Evolutionary conservation across 345 rosid species (phyloP).

Genomic region (Triadica sebifera): DNA sequence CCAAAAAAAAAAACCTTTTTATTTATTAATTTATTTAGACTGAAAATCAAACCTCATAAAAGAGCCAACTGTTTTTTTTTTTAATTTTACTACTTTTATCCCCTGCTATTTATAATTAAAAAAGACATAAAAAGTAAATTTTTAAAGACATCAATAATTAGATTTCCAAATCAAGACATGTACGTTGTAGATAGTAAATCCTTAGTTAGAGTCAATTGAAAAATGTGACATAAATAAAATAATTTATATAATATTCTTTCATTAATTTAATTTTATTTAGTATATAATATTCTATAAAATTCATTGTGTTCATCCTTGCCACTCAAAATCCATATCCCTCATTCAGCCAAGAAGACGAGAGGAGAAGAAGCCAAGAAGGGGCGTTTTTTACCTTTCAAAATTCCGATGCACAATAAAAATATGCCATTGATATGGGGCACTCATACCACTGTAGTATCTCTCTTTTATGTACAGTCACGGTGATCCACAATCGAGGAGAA

Average conservation of each 20-base stretch:
- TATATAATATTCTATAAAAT: no score
- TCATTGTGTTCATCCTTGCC: no score
- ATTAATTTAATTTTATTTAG: no score
- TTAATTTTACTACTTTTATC: background rate
- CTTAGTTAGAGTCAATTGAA: background rate
- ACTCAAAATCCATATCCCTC: no score
- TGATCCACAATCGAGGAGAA: background rate
- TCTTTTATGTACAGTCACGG: background rate
- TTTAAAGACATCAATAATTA: constrained; percentile 4
- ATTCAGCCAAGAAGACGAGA: background rate
- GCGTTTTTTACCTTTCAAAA: constrained; percentile 6
- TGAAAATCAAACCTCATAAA: no score
- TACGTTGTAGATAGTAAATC: no score
- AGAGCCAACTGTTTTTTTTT: no score
- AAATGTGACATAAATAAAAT: background rate
- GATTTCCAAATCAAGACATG: constrained; percentile 6
- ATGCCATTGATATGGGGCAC: background rate
- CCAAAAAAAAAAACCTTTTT: no score
- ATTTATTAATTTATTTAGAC: no score
- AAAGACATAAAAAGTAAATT: background rate
- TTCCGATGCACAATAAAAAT: background rate
- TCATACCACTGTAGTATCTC: background rate
- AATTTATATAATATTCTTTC: no score
- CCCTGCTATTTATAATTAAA: background rate
- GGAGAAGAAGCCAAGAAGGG: background rate